phyloP scores from a whole-genome alignment of 2,329 filamentous ascomycete species.

The Penicillium sp. region DNA sequence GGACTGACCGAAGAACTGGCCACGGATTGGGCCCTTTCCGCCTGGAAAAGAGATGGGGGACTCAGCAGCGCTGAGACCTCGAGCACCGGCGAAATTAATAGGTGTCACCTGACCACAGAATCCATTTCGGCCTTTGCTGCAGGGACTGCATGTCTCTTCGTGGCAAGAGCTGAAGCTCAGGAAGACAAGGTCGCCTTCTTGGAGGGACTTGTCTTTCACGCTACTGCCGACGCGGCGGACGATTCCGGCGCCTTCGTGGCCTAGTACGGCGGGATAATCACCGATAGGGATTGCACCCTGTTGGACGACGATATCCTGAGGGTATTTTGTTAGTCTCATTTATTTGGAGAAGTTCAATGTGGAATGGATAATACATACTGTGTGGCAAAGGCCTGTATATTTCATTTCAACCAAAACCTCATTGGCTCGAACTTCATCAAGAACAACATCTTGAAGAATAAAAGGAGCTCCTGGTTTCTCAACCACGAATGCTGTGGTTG shows the following conservation, averaged over 20 bases:
- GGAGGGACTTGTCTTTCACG: slow-evolving; percentile 28
- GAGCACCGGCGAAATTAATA: slow-evolving; percentile 29
- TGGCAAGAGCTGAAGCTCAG: slow-evolving; percentile 29
- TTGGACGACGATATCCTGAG: slow-evolving; percentile 32
- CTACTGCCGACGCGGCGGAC: slow-evolving; percentile 29
- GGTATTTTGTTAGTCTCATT: not conserved
- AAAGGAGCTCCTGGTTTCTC: slow-evolving; percentile 20
- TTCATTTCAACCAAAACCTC: slow-evolving; percentile 41
- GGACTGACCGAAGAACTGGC: slow-evolving; percentile 41
- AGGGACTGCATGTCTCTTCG: slow-evolving; percentile 19
- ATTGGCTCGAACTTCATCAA: slow-evolving; percentile 28
- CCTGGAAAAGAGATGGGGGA: slow-evolving; percentile 23
- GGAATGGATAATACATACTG: slow-evolving; percentile 17
- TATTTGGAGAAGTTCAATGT: not conserved
- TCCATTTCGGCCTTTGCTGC: slow-evolving; percentile 19
- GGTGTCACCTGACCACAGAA: slow-evolving; percentile 23
- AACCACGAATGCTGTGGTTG: slow-evolving; percentile 24
- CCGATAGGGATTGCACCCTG: slow-evolving; percentile 26
- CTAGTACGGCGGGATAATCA: slow-evolving; percentile 27
- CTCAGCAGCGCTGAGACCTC: slow-evolving; percentile 15
- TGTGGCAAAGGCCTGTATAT: slow-evolving; percentile 38
- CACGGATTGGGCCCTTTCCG: slow-evolving; percentile 23
- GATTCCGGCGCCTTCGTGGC: slow-evolving; percentile 31
- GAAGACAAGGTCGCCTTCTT: slow-evolving; percentile 34
- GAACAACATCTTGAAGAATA: slow-evolving; percentile 27